Evolutionary conservation across 257 asterid genomes (phyloP).

Genomic region (Salvia rosmarinus): DNA sequence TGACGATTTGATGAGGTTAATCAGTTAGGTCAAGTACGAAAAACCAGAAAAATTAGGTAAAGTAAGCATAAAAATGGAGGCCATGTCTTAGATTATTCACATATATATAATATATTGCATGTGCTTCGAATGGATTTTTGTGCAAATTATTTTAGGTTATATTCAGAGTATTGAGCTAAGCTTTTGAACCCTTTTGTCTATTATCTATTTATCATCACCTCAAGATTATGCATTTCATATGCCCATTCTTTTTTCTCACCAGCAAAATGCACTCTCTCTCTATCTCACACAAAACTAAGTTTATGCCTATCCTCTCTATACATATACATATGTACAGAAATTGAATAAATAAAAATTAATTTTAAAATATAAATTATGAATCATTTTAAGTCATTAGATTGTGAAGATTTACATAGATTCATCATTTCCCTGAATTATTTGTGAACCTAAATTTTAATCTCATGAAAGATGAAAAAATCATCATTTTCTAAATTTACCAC

Average conservation of each 20-base stretch:
- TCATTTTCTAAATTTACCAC: too few relatives aligned
- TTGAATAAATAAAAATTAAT: too few relatives aligned
- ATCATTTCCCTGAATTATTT: too few relatives aligned
- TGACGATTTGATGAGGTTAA: constrained; percentile 30
- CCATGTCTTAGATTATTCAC: constrained; percentile 10
- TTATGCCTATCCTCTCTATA: background rate
- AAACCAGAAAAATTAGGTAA: constrained; percentile 20
- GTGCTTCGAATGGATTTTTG: constrained; percentile 23
- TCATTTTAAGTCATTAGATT: too few relatives aligned
- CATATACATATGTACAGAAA: too few relatives aligned
- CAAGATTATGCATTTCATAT: constrained; percentile 15
- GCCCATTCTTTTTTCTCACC: constrained; percentile 13
- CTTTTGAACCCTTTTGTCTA: background rate
- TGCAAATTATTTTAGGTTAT: constrained; percentile 32
- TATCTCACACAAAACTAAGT: background rate
- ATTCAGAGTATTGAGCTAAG: constrained; percentile 30
- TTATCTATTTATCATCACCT: background rate
- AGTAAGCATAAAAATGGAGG: constrained; percentile 26
- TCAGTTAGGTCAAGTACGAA: constrained; percentile 16
- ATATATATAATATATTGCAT: too few relatives aligned
- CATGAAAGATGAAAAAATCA: too few relatives aligned
- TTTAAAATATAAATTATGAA: too few relatives aligned
- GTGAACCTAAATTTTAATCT: too few relatives aligned
- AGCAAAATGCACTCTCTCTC: background rate
- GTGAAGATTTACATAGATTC: too few relatives aligned